Percentiles rank a stretch among this genome's conserved stretches.
These are phyloP conservation scores for Pulveroboletus sp. DNA, from an alignment of 768 basidiomycete species.

Conservation along the genomic window DNA sequence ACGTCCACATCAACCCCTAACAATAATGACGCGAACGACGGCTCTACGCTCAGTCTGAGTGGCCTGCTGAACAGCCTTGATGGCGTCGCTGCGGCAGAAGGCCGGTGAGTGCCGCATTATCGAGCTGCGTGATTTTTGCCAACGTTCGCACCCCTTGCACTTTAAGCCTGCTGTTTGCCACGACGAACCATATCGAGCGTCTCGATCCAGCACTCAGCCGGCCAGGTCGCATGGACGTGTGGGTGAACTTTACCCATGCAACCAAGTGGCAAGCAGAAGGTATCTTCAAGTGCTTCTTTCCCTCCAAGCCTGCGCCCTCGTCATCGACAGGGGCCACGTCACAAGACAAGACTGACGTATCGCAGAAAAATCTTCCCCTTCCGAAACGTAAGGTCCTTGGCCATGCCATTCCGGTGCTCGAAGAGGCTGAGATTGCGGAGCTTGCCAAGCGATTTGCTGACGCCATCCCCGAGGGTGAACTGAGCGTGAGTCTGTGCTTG, in stretches of 20 bases:
- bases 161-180: slow-evolving; percentile 76
- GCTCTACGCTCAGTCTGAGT: slow-evolving; percentile 80
- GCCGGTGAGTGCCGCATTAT: slow-evolving; percentile 52
- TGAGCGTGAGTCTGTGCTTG: slow-evolving; percentile 56
- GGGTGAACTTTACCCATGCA: slow-evolving; percentile 87
- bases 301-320: slow-evolving; percentile 39
- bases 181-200: slow-evolving; percentile 91
- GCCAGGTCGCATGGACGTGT: slow-evolving; percentile 89
- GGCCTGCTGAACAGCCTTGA: slow-evolving; percentile 83
- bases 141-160: slow-evolving; percentile 13
- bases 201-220: slow-evolving; percentile 85
- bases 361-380: slow-evolving; percentile 62
- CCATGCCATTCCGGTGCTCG: slow-evolving; percentile 62
- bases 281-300: slow-evolving; percentile 94
- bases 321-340: slow-evolving; percentile 10
- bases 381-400: slow-evolving; percentile 57
- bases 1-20: slow-evolving; percentile 39
- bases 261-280: slow-evolving; percentile 92
- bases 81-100: slow-evolving; percentile 81
- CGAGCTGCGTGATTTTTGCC: slow-evolving; percentile 12
- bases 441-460: slow-evolving; percentile 81
- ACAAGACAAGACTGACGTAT: slow-evolving; percentile 39
- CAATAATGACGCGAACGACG: slow-evolving; percentile 54
- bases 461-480: slow-evolving; percentile 80
- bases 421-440: slow-evolving; percentile 69